A percentile compares a stretch with the other conserved stretches of the same genome.
These are phyloP conservation scores for Panicum miliaceum DNA, from an alignment of 176 grass and related monocot genomes.

Conservation along the genomic window DNA sequence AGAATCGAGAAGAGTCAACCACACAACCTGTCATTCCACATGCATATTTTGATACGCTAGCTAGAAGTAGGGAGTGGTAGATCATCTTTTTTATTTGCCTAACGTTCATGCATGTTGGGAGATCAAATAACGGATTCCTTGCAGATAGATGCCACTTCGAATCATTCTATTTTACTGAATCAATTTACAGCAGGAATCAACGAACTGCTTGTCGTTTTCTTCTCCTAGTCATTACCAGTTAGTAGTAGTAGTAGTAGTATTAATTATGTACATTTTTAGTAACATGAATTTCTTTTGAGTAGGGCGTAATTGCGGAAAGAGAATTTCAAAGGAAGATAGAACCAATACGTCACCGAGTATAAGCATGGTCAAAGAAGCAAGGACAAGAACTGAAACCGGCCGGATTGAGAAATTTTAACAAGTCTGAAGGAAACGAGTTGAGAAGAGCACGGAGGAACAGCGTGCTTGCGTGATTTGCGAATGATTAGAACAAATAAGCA, in stretches of 20 bases:
- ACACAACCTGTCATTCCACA: slow-evolving; percentile 18
- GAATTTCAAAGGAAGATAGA: background rate
- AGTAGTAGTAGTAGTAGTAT: too few species aligned
- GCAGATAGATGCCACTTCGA: background rate
- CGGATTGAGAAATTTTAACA: background rate
- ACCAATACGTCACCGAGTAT: slow-evolving; percentile 3
- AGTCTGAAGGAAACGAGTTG: background rate
- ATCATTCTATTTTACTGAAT: background rate
- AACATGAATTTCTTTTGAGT: background rate
- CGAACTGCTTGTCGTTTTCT: background rate
- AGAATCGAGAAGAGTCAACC: slow-evolving; percentile 1
- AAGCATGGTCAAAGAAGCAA: background rate
- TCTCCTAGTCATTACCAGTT: too few species aligned
- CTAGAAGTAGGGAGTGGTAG: background rate
- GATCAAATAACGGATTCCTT: background rate
- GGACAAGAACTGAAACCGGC: background rate
- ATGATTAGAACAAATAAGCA: background rate
- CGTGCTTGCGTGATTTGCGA: background rate
- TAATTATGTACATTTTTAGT: too few species aligned
- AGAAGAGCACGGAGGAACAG: background rate
- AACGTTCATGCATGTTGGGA: background rate
- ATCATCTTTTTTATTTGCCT: background rate
- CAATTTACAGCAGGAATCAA: background rate
- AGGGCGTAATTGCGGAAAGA: background rate
- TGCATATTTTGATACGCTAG: background rate